Conservation (phyloP, 345 rosid species). For the Geranium rotundifolium region DNA sequence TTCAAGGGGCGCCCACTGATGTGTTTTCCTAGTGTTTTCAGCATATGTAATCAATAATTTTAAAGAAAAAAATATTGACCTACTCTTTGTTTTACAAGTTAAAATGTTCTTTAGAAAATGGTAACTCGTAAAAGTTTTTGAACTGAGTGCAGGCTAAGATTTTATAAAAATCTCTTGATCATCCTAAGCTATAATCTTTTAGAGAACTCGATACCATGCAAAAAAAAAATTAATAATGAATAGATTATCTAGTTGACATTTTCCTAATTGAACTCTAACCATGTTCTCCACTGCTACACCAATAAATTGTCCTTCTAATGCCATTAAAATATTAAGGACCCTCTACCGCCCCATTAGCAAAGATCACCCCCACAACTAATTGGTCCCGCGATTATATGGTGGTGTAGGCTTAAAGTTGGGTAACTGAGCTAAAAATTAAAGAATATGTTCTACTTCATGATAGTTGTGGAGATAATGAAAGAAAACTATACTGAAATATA, state of each 20-base stretch:
- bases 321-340: background rate
- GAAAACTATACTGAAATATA: background rate
- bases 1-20: too few relatives aligned
- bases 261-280: background rate
- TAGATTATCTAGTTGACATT: background rate
- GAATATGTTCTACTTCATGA: background rate
- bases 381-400: background rate
- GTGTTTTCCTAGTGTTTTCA: too few relatives aligned
- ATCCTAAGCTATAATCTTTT: background rate
- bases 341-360: background rate
- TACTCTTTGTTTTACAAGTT: too few relatives aligned
- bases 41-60: too few relatives aligned
- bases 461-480: too few relatives aligned
- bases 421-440: background rate
- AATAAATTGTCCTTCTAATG: background rate
- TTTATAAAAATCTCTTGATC: background rate
- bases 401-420: background rate
- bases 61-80: too few relatives aligned
- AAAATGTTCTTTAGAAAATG: background rate
- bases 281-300: background rate
- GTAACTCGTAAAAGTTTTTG: background rate
- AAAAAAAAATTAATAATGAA: too few relatives aligned
- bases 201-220: background rate
- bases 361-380: background rate
- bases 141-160: background rate